A percentile compares a stretch with the other conserved stretches of the same genome.
Conservation (phyloP, 345 rosid genomes). For the Microcos paniculata region DNA sequence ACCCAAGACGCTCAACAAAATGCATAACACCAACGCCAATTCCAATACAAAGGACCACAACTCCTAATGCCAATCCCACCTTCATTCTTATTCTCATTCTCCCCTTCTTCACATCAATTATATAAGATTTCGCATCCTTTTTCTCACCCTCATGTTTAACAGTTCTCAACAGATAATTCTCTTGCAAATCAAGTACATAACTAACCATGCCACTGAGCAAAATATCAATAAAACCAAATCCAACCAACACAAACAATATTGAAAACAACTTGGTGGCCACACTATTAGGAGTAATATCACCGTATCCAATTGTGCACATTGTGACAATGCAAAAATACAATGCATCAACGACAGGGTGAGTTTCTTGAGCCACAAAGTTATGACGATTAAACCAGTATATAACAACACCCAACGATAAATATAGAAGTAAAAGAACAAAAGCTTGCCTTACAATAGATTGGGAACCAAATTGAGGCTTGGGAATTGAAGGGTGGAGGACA, state of each 20-base stretch:
- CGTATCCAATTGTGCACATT: conserved; percentile 95
- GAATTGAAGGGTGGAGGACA: conserved; percentile 21
- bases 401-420: conserved; percentile 65
- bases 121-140: conserved; percentile 48
- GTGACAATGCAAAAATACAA: conserved; percentile 89
- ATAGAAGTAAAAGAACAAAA: conserved; percentile 48
- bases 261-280: conserved; percentile 72
- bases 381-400: conserved; percentile 66
- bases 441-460: conserved; percentile 62
- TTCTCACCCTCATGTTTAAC: conserved; percentile 39
- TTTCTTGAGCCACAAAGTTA: conserved; percentile 45
- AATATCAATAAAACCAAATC: conserved; percentile 78
- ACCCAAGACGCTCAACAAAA: conserved; percentile 65
- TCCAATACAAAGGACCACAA: conserved; percentile 82
- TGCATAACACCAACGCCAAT: conserved; percentile 79
- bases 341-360: conserved; percentile 91
- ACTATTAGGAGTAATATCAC: conserved; percentile 76
- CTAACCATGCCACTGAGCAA: conserved; percentile 80
- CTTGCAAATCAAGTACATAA: conserved; percentile 89
- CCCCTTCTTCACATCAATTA: conserved; percentile 85
- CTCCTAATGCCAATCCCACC: conserved; percentile 87
- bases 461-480: conserved; percentile 49
- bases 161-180: conserved; percentile 63
- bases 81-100: conserved; percentile 96
- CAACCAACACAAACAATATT: conserved; percentile 79